phyloP scores from a whole-genome alignment of 148 eudicot genomes.

The Rhododendron ovatum region DNA sequence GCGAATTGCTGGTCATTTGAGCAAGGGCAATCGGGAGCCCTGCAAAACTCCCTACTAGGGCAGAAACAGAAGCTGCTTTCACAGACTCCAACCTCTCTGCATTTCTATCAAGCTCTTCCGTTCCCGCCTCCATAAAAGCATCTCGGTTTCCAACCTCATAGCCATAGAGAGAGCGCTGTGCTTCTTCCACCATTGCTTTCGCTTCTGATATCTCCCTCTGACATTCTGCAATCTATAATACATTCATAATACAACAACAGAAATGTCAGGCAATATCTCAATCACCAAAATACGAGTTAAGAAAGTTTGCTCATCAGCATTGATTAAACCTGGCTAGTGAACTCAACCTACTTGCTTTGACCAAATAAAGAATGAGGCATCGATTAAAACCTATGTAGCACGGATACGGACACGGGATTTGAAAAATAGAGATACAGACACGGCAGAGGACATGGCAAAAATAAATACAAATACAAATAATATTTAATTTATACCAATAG shows the following conservation, averaged over 20 bases:
- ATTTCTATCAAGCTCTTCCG: constrained; percentile 22
- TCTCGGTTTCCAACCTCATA: constrained; percentile 14
- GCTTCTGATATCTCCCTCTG: constrained; percentile 79
- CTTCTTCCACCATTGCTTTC: constrained; percentile 74
- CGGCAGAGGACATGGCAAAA: too few species aligned
- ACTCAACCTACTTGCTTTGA: not conserved
- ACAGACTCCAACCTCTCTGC: constrained; percentile 74
- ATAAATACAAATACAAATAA: too few species aligned
- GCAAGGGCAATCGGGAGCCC: constrained; percentile 58
- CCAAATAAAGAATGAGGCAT: not conserved
- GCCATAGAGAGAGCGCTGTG: constrained; percentile 47
- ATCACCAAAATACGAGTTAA: not conserved
- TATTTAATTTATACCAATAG: too few species aligned
- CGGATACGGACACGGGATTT: too few species aligned
- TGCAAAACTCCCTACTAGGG: constrained; percentile 67
- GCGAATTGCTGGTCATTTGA: constrained; percentile 29
- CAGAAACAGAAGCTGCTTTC: constrained; percentile 73
- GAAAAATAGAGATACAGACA: too few species aligned
- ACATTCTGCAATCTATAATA: constrained; percentile 82
- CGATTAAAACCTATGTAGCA: not conserved
- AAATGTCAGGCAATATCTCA: not conserved
- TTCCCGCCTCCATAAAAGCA: not conserved
- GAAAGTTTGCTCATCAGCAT: not conserved
- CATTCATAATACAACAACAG: not conserved
- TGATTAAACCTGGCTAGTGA: not conserved